phyloP scores from a whole-genome alignment of 306 rosid genomes.

The Arachis stenosperma region DNA sequence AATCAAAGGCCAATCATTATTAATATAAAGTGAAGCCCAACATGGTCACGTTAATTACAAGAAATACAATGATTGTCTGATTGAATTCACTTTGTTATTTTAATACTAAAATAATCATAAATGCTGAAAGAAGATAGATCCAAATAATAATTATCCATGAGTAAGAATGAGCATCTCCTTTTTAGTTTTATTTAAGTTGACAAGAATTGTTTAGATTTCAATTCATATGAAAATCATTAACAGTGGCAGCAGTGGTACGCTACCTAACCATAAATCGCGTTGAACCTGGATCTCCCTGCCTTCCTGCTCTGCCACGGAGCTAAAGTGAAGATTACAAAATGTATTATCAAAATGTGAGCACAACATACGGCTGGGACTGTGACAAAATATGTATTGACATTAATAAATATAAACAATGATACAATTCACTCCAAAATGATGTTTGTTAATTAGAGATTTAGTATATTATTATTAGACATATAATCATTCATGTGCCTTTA shows the following conservation, averaged over 20 bases:
- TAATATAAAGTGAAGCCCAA: conserved; percentile 4
- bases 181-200: not conserved
- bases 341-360: conserved; percentile 32
- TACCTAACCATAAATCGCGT: conserved; percentile 99
- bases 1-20: too few relatives aligned
- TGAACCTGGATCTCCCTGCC: conserved; percentile 99
- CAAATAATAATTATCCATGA: conserved; percentile 15
- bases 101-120: not conserved
- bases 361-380: not conserved
- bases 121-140: not conserved
- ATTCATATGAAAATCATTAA: conserved; percentile 11
- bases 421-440: conserved; percentile 12
- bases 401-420: conserved; percentile 19
- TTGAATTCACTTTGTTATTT: not conserved
- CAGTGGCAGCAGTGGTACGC: conserved; percentile 33
- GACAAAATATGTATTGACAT: conserved; percentile 1
- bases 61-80: not conserved
- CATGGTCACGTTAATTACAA: not conserved
- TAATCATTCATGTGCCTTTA: too few relatives aligned
- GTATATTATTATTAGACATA: too few relatives aligned
- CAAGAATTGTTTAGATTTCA: not conserved
- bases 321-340: conserved; percentile 45
- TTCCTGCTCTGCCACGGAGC: conserved; percentile 99
- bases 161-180: conserved; percentile 7
- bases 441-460: conserved; percentile 15